Base-by-base conservation (phyloP, 2,329 filamentous ascomycete genomes). In the Camillea tinctor region DNA sequence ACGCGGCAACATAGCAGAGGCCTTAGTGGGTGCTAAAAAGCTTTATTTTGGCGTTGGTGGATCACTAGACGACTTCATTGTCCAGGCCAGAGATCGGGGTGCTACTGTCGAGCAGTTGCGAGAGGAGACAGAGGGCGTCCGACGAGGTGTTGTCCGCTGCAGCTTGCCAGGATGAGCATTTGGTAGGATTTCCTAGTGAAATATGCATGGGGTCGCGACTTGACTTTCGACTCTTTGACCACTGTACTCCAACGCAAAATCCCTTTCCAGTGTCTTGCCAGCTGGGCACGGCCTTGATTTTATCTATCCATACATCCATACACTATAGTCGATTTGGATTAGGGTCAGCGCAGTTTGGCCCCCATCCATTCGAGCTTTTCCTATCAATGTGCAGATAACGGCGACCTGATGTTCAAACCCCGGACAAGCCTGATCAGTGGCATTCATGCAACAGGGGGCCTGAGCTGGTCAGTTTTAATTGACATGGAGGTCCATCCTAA, bases 21-120 rank as follows among this genome's bases (percentile, higher is more conserved):
- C 88, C 1, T 77, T 92, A 20, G 82, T 94, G 4, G 91, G 84
- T 2, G 91, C 91, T 1, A 95, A 95, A 77, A 84, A 86, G 65
- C 81, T 93, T 11, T 95, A 95, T 74, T 95, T 95, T 75, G 91
- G 91, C 2, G 91, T 95, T 4, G 91, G 91, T 0, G 91, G 91
- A 0, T 93, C 90, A 20, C 82, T 95, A 21, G 89, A 92, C 72
- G 90, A 91, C 65, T 92, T 95, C 67, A 77, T 88, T 53, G 75
- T 79, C 55, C 79, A 76, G 63, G 81, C 85, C 50, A 76, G 76
- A 57, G 75, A 72, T 0, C 78, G 78, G 44, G 85, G 84, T 2
- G 79, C 76, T 11, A 63, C 67, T 2, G 80, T 88, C 40, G 73
- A 78, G 49, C 77, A 79, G 54, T 65, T 88, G 36, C 78, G 82